A percentile compares a stretch with the other conserved stretches of the same genome.
Conservation (phyloP, 192 early-diverging fungal genomes). For the Rhizoclosmatium globosum region DNA sequence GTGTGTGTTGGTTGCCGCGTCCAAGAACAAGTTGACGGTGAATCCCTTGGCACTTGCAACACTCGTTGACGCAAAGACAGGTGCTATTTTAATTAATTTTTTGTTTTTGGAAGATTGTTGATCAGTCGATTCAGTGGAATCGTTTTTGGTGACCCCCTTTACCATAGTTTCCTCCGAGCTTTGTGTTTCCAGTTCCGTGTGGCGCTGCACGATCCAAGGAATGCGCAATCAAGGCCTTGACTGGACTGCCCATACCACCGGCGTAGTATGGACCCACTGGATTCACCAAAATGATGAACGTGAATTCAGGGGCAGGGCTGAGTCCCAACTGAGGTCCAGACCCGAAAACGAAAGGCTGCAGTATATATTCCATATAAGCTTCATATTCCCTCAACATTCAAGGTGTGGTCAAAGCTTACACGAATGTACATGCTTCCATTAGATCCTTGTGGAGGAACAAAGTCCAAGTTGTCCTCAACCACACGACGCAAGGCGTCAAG, state of each 20-base stretch:
- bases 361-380: background rate
- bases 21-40: conserved; percentile 76
- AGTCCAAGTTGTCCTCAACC: conserved; percentile 73
- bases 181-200: conserved; percentile 65
- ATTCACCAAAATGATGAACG: conserved; percentile 68
- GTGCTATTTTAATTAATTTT: conserved; percentile 12
- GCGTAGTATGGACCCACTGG: conserved; percentile 78
- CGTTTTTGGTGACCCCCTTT: background rate
- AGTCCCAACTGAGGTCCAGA: conserved; percentile 73
- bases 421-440: conserved; percentile 77
- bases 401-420: background rate
- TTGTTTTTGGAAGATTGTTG: background rate
- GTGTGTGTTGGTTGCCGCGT: conserved; percentile 65
- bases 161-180: conserved; percentile 80
- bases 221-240: conserved; percentile 71
- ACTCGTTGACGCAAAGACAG: conserved; percentile 64
- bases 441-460: conserved; percentile 75
- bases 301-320: conserved; percentile 58
- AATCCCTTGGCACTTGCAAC: conserved; percentile 72
- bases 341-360: conserved; percentile 69
- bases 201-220: conserved; percentile 73
- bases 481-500: conserved; percentile 63
- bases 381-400: background rate
- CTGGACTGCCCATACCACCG: conserved; percentile 63
- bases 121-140: background rate